A percentile compares a stretch with the other conserved stretches of the same genome.
Evolutionary conservation across 2,329 filamentous ascomycete species (phyloP).

Genomic region (Apiospora malaysiana): DNA sequence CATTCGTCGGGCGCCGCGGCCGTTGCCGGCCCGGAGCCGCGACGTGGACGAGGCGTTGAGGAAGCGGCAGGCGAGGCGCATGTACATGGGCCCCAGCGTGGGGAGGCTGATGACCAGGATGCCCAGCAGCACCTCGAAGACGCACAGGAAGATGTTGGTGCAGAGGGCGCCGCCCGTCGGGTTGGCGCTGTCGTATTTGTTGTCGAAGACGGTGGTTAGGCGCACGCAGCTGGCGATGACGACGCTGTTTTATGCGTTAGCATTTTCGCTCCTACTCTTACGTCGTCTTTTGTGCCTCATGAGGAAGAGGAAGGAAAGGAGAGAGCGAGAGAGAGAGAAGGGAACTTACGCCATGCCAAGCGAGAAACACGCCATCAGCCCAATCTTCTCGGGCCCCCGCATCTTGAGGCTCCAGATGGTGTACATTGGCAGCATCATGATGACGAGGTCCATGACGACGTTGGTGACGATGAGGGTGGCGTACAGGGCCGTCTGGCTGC

Average conservation of each 20-base stretch:
- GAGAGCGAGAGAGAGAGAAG: no score
- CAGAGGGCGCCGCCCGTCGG: constrained; percentile 11
- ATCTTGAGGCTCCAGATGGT: constrained; percentile 44
- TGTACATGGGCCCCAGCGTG: constrained; percentile 21
- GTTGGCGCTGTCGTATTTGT: neutral
- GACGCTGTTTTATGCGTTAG: neutral
- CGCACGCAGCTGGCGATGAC: constrained; percentile 12
- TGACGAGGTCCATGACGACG: constrained; percentile 43
- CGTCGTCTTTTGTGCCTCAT: no score
- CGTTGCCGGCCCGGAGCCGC: neutral
- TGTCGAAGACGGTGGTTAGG: constrained; percentile 19
- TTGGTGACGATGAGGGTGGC: constrained; percentile 38
- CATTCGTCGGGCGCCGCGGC: neutral
- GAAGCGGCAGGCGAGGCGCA: neutral
- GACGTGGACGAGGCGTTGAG: neutral
- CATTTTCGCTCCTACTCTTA: neutral
- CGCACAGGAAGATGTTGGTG: constrained; percentile 21
- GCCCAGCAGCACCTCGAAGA: constrained; percentile 19
- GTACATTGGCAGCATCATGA: constrained; percentile 43
- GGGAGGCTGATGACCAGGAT: constrained; percentile 22
- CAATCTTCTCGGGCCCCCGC: constrained; percentile 35
- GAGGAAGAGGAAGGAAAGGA: neutral
- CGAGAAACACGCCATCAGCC: constrained; percentile 32
- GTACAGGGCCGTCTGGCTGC: constrained; percentile 31
- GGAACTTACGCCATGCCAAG: constrained; percentile 31